Conservation (phyloP, 495 filamentous ascomycete genomes). For the Aspergillus sclerotioniger region DNA sequence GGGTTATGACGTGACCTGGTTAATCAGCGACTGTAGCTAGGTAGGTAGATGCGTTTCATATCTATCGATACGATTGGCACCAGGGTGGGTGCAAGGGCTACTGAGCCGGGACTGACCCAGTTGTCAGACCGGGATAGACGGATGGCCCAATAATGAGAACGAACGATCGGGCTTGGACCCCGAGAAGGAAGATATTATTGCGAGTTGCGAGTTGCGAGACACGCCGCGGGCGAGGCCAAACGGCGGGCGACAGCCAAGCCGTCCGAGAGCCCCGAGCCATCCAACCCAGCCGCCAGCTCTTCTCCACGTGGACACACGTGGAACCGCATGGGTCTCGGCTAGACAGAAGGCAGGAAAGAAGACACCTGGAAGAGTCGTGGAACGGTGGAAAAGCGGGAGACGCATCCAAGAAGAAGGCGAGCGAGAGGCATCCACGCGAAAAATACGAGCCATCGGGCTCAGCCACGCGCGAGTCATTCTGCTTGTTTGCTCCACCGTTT, state of each 20-base stretch:
- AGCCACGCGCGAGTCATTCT: constrained; percentile 15
- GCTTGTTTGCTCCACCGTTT: constrained; percentile 1
- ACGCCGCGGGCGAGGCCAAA: neutral
- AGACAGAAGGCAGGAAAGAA: constrained; percentile 21
- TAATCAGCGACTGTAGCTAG: neutral
- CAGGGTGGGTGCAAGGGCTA: neutral
- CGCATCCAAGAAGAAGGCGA: neutral
- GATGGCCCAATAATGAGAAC: neutral
- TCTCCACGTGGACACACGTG: constrained; percentile 44
- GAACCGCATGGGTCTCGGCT: constrained; percentile 36
- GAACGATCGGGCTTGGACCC: neutral
- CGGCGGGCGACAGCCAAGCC: constrained; percentile 5
- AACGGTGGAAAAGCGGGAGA: constrained; percentile 11
- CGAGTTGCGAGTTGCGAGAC: neutral
- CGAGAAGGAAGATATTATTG: neutral
- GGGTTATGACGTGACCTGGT: neutral
- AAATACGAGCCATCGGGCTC: constrained; percentile 11
- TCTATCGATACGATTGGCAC: neutral
- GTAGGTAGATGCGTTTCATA: neutral
- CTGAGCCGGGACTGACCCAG: neutral
- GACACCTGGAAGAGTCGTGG: constrained; percentile 33
- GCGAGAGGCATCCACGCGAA: neutral
- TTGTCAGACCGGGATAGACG: neutral
- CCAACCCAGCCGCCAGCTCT: constrained; percentile 14
- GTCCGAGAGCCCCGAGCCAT: constrained; percentile 11